A percentile compares a stretch with the other conserved stretches of the same genome.
Conservation (phyloP, 208 protist genomes). For the Acanthamoeba lenticulata region DNA sequence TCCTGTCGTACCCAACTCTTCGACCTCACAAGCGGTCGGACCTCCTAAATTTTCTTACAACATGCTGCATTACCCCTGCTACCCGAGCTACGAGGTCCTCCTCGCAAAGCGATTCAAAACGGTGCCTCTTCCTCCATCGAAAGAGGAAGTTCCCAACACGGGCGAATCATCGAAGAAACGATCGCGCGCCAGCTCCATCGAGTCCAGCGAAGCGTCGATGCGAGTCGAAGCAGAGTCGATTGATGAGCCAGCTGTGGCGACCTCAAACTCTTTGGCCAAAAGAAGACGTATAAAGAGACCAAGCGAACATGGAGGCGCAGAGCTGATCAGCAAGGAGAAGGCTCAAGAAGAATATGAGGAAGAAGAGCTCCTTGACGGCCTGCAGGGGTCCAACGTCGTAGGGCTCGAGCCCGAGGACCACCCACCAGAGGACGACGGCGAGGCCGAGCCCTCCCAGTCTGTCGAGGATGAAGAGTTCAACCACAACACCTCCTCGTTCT, state of each 20-base stretch:
- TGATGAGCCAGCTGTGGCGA: no score
- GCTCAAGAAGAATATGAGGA: no score
- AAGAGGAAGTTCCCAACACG: no score
- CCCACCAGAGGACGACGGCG: not conserved
- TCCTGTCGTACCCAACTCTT: not conserved
- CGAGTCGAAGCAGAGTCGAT: not conserved
- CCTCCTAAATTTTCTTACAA: not conserved
- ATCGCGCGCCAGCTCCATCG: not conserved
- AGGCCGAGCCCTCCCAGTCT: not conserved
- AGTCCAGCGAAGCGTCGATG: not conserved
- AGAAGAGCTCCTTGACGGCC: not conserved
- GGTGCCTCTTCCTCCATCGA: not conserved
- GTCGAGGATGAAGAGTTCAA: not conserved
- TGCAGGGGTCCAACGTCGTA: not conserved
- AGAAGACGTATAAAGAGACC: no score
- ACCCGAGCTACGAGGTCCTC: not conserved
- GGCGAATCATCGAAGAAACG: not conserved
- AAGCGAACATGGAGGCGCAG: no score
- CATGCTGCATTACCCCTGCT: not conserved
- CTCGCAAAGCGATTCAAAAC: not conserved
- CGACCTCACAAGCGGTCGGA: no score
- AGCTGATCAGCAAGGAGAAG: no score
- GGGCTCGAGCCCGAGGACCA: not conserved
- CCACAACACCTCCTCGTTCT: not conserved
- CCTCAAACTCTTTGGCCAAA: no score